Conservation (phyloP, 2,329 filamentous ascomycete genomes). For the Beauveria varroae region DNA sequence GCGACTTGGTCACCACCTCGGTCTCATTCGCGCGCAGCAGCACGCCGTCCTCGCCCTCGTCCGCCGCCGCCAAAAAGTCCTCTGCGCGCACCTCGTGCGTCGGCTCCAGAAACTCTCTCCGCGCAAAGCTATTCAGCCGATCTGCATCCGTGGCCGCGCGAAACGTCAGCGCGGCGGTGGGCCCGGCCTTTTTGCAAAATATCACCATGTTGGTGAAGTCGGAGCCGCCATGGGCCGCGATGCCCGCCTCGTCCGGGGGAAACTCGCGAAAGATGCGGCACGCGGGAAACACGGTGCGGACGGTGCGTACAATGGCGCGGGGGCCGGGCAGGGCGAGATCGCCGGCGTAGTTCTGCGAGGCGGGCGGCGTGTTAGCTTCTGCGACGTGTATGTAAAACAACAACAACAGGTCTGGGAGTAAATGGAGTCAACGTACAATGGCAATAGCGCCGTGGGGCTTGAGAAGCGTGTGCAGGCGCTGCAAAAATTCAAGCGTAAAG, state of each 20-base stretch:
- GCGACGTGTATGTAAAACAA: too few relatives aligned
- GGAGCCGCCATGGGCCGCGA: conserved; percentile 16
- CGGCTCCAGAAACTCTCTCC: conserved; percentile 65
- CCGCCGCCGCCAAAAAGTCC: conserved; percentile 35
- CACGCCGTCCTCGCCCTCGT: conserved; percentile 24
- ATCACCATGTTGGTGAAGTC: conserved; percentile 97
- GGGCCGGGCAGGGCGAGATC: conserved; percentile 73
- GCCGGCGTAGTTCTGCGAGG: conserved; percentile 78
- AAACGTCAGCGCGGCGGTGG: conserved; percentile 49
- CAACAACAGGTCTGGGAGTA: too few relatives aligned
- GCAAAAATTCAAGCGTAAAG: conserved; percentile 80
- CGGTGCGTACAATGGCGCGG: conserved; percentile 72
- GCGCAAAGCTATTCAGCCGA: conserved; percentile 62
- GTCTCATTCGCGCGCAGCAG: conserved; percentile 59
- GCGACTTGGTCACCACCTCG: conserved; percentile 59
- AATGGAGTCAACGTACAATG: conserved; percentile 54
- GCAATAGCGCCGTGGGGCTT: conserved; percentile 76
- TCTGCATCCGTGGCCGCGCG: conserved; percentile 57
- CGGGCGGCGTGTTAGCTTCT: conserved; percentile 16
- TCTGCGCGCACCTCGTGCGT: conserved; percentile 56
- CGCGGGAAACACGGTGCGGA: conserved; percentile 72
- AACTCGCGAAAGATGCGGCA: conserved; percentile 88
- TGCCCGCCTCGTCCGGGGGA: conserved; percentile 37
- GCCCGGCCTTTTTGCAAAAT: conserved; percentile 66
- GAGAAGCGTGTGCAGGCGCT: conserved; percentile 61